These are phyloP conservation scores for Pseudogymnoascus sp. DNA, from an alignment of 2,329 filamentous ascomycete genomes.

Conservation along the genomic window DNA sequence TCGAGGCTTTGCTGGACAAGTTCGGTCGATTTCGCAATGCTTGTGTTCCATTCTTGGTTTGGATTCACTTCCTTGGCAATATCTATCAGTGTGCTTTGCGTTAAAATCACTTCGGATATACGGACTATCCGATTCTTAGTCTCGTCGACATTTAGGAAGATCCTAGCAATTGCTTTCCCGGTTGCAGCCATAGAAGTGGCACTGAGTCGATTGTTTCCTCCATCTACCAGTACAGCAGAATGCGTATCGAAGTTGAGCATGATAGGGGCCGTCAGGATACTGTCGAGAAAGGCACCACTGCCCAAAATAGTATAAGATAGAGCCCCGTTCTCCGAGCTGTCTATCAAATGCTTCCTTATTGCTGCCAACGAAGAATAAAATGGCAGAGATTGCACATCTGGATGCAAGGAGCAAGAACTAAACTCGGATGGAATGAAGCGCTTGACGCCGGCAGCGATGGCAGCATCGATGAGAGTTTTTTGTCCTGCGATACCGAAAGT, in stretches of 20 bases:
- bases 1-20: neutral
- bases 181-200: neutral
- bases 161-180: neutral
- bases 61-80: slow-evolving; percentile 29
- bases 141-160: neutral
- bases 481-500: slow-evolving; percentile 35
- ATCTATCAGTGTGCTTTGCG: slow-evolving; percentile 35
- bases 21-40: slow-evolving; percentile 11
- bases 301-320: too few species aligned
- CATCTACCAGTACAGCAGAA: neutral
- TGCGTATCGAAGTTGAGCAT: neutral
- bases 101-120: slow-evolving; percentile 36
- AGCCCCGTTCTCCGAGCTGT: too few species aligned
- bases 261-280: too few species aligned
- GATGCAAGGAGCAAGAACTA: too few species aligned
- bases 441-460: neutral
- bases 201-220: neutral
- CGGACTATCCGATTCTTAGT: slow-evolving; percentile 41
- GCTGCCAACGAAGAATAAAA: too few species aligned
- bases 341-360: too few species aligned
- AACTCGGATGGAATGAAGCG: neutral
- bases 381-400: too few species aligned
- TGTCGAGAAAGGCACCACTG: too few species aligned
- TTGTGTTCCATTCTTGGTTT: slow-evolving; percentile 21
- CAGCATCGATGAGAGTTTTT: slow-evolving; percentile 21